Conservation (phyloP, 331 rosid species). For the Malus hybrid region DNA sequence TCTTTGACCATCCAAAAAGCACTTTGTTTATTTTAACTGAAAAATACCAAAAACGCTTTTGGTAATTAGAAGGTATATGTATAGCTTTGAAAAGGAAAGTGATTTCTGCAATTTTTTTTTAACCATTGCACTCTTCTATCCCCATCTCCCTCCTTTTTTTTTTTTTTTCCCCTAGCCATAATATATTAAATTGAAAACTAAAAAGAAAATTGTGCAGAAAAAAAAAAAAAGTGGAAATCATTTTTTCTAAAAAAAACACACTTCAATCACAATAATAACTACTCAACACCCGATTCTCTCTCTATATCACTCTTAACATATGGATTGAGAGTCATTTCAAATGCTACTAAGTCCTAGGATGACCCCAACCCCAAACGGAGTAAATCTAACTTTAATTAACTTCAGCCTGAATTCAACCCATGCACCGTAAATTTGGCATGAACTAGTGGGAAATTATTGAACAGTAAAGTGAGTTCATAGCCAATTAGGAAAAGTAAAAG, state of each 20-base stretch:
- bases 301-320: not conserved
- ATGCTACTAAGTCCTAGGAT: not conserved
- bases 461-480: not conserved
- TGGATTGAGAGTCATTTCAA: not conserved
- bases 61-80: not conserved
- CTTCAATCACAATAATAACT: too few species aligned
- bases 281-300: too few species aligned
- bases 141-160: too few species aligned
- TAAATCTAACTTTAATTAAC: not conserved
- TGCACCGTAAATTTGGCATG: not conserved
- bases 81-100: not conserved
- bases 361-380: not conserved
- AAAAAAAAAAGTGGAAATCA: too few species aligned
- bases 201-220: too few species aligned
- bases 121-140: too few species aligned
- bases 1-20: not conserved
- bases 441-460: not conserved
- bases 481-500: constrained; percentile 4
- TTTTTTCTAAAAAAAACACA: not conserved
- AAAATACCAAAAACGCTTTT: not conserved
- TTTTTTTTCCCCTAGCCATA: too few species aligned
- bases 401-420: not conserved
- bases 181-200: not conserved
- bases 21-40: not conserved
- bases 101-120: not conserved